Evolutionary conservation across 2,329 filamentous ascomycete species (phyloP).

Genomic region (Madurella mycetomatis): DNA sequence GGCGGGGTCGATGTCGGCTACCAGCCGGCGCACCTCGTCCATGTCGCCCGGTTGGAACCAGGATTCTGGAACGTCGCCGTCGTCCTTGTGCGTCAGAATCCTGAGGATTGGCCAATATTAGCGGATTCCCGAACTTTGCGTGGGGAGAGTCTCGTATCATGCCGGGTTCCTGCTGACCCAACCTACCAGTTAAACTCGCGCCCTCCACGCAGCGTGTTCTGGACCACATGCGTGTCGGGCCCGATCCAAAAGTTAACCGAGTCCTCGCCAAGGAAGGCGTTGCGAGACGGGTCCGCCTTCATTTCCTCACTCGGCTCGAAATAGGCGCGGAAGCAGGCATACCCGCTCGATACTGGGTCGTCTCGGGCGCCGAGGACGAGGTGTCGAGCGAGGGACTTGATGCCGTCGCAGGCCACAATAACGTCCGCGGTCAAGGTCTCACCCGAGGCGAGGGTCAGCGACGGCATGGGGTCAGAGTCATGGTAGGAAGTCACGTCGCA

Average conservation of each 20-base stretch:
- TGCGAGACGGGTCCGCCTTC: conserved; percentile 33
- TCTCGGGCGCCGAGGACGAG: conserved; percentile 50
- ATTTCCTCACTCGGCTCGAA: conserved; percentile 33
- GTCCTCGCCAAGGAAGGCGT: conserved; percentile 40
- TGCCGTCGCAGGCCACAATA: conserved; percentile 49
- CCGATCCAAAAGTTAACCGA: conserved; percentile 45
- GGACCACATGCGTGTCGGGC: conserved; percentile 40
- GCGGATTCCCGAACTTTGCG: not conserved
- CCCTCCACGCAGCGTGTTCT: conserved; percentile 40
- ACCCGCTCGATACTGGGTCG: conserved; percentile 49
- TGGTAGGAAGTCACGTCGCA: conserved; percentile 36
- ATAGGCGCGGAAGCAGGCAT: conserved; percentile 50
- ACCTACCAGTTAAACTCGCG: conserved; percentile 39
- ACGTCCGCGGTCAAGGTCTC: conserved; percentile 41
- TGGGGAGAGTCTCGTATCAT: not conserved
- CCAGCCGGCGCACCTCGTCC: conserved; percentile 37
- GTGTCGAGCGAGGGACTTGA: conserved; percentile 46
- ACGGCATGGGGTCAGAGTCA: conserved; percentile 31
- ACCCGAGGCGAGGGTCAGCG: conserved; percentile 33
- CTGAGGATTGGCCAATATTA: not conserved
- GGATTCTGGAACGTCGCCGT: conserved; percentile 42
- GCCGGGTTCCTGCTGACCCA: not conserved
- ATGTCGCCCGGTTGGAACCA: conserved; percentile 47
- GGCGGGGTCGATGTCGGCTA: conserved; percentile 39
- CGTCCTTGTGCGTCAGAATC: conserved; percentile 43